Base-by-base conservation (phyloP, 1,284 basidiomycete species). In the Golubevia sp. region DNA sequence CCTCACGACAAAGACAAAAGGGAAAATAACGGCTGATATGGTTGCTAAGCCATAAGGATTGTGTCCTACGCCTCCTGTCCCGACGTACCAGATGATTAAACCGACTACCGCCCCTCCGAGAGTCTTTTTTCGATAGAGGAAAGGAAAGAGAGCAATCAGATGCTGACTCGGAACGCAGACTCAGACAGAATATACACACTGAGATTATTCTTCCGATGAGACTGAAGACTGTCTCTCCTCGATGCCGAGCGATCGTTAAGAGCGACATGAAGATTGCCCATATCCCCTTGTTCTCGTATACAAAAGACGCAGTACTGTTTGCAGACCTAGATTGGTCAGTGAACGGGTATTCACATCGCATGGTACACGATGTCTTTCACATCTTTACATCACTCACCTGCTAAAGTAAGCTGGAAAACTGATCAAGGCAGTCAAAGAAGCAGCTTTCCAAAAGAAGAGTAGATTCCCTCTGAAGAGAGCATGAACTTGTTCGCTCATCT, bases 391-490 rank as follows among this genome's bases (percentile, higher is more conserved):
- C n/a, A n/a, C n/a, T n/a, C n/a, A n/a, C n/a, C n/a, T n/a, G n/a
- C 63, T 68, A 30, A 79, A 56, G 49, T 55, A 76, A 6, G 70
- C 66, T 7, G 76, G 76, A 2, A 77, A 59, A 3, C 69, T 67
- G 21, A 64, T 49, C 51, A 50, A 52, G 87, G 89, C 86, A 49
- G 90, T 89, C 55, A 94, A 78, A 7, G 90, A 68, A 0, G 89
- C 92, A 0, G 91, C 92, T 84, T 96, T 96, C 68, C 94, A 59
- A 0, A 91, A 91, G 68, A 90, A 95, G 63, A 93, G 84, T 66
- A 84, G 58, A 54, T 85, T 84, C 21, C 81, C 73, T 15, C 77
- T 82, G 20, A 79, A 73, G 0, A 85, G 61, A 4, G 83, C 49
- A 24, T 84, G 77, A 0, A 72, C 58, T 11, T 80, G 55, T 1